Conservation (phyloP, 129 eudicot species). For the Escallonia rubra region DNA sequence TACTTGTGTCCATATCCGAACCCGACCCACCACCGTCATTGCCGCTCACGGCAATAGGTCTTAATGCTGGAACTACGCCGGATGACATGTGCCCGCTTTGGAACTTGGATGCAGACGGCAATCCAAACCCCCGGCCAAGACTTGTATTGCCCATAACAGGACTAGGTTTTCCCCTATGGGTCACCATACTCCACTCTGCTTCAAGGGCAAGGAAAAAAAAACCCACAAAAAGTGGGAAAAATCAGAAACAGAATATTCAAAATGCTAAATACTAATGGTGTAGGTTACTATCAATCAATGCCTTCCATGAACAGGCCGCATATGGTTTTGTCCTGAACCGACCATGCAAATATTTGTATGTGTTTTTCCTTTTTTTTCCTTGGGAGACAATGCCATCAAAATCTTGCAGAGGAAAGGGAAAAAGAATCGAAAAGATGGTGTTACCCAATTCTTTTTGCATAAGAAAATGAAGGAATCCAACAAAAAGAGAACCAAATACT, state of each 20-base stretch:
- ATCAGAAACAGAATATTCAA: not conserved
- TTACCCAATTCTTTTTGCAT: no score
- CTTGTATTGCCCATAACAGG: slow-evolving; percentile 8
- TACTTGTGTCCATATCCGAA: slow-evolving; percentile 40
- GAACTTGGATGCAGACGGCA: slow-evolving; percentile 24
- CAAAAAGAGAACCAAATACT: no score
- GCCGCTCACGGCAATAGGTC: slow-evolving; percentile 5
- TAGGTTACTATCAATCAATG: not conserved
- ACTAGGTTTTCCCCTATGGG: slow-evolving; percentile 15
- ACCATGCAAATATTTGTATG: not conserved
- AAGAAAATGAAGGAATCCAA: no score
- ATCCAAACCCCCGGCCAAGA: slow-evolving; percentile 11
- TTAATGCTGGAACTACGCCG: slow-evolving; percentile 18
- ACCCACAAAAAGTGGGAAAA: not conserved
- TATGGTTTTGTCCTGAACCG: not conserved
- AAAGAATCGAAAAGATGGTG: no score
- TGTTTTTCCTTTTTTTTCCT: not conserved
- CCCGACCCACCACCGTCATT: slow-evolving; percentile 17
- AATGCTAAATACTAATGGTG: not conserved
- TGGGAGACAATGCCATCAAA: no score
- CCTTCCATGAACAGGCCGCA: not conserved
- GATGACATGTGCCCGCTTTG: slow-evolving; percentile 37
- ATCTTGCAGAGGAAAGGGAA: no score
- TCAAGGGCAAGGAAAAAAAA: not conserved
- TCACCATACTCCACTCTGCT: slow-evolving; percentile 13